phyloP scores from a whole-genome alignment of 192 early-diverging fungal genomes.

The Obelidium mucronatum region DNA sequence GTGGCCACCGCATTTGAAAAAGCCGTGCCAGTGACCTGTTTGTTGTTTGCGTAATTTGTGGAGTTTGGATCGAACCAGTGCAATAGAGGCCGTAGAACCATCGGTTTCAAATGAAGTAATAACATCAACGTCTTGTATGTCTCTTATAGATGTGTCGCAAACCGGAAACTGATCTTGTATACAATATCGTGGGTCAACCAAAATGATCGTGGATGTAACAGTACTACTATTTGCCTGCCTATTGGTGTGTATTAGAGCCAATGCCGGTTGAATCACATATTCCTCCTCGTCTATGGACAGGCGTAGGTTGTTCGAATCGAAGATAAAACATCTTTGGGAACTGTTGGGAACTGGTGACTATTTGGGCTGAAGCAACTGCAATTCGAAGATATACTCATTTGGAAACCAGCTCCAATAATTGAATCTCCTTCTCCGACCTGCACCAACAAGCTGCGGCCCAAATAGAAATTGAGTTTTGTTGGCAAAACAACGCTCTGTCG shows the following conservation, averaged over 20 bases:
- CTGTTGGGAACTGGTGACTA: too few relatives aligned
- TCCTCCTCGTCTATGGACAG: too few relatives aligned
- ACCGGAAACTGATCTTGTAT: not conserved
- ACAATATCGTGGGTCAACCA: too few relatives aligned
- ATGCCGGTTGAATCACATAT: not conserved
- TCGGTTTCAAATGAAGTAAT: conserved; percentile 7
- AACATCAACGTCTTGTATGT: not conserved
- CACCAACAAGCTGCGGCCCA: conserved; percentile 22
- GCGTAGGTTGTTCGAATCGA: too few relatives aligned
- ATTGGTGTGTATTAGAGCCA: too few relatives aligned
- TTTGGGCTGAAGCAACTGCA: not conserved
- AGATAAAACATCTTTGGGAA: not conserved
- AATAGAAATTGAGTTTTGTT: not conserved
- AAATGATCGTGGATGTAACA: too few relatives aligned
- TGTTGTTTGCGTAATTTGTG: not conserved
- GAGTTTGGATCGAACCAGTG: not conserved
- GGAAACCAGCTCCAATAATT: conserved; percentile 2
- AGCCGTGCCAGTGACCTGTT: not conserved
- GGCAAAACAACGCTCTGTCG: not conserved
- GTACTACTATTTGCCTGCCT: too few relatives aligned
- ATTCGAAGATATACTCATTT: conserved; percentile 1
- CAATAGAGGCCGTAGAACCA: conserved; percentile 18
- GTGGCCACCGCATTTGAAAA: not conserved
- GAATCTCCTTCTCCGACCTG: conserved; percentile 3
- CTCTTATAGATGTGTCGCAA: not conserved